Evolutionary conservation across 2,329 filamentous ascomycete species (phyloP), one percentile per base, ranked within the genome.

Genomic region (Leptographium lundbergii): DNA sequence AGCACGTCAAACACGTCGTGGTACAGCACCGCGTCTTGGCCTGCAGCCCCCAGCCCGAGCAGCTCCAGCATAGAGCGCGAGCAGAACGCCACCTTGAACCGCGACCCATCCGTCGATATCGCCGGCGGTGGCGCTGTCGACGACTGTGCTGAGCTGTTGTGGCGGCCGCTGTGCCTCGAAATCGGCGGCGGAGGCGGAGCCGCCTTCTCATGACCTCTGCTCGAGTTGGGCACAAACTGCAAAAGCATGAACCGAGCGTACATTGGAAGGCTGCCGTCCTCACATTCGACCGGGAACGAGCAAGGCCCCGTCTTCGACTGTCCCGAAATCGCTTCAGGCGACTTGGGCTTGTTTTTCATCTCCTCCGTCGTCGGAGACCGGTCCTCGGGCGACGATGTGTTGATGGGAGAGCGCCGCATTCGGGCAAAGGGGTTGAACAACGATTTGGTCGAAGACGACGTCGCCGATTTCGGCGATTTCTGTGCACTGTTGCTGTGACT

Each of bases 1-100:
- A 84, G 72, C n/a, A 82, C 74, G 48, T 75, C 72, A 65, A 84
- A 84, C 14, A 82, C 72, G 61, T 84, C 79, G 62, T 72, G 74
- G 54, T 76, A 73, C 54, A 73, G 66, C 19, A 77, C 69, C 1
- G 70, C 67, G 2, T 71, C 69, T 3, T 66, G 64, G 2, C 67
- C 67, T 14, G 69, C 67, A 39, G 70, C 65, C 19, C 68, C 69
- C 2, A 79, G 69, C 14, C 75, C 74, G 1, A 83, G 71, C 13
- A 79, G 68, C 13, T 78, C 74, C 0, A 77, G 69, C 54, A 79
- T 73, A 1, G 62, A 57, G 1, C 42, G 25, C 3, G 64, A 63
- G 17, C 74, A 75, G 66, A 74, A 78, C 9, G 73, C 67, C 36
- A 81, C 72, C 58, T 69, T 68, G n/a, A 78, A 67, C 34, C 68